Percentiles rank a stretch among this genome's conserved stretches.
Evolutionary conservation across 192 early-diverging fungal genomes (phyloP).

Genomic region (Podila clonocystis): DNA sequence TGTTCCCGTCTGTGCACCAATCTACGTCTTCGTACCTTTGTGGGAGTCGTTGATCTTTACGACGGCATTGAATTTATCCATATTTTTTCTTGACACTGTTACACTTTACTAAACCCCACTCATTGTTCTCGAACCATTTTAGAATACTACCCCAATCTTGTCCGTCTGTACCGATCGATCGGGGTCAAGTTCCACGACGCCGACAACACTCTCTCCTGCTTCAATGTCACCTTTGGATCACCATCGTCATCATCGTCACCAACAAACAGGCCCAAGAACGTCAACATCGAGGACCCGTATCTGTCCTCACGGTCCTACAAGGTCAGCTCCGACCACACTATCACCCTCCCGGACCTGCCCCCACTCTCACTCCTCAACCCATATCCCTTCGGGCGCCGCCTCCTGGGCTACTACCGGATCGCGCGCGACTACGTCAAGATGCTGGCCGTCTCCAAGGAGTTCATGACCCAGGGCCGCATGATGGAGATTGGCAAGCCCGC

Average conservation of each 20-base stretch:
- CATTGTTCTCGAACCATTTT: background rate
- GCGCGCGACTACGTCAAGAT: conserved; percentile 48
- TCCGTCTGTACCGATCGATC: conserved; percentile 45
- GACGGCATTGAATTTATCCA: conserved; percentile 1
- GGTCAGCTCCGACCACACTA: conserved; percentile 44
- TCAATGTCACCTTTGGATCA: conserved; percentile 37
- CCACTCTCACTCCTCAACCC: conserved; percentile 44
- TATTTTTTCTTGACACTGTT: too few species aligned
- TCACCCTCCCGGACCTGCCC: conserved; percentile 45
- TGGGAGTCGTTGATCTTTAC: background rate
- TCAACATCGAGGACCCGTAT: conserved; percentile 35
- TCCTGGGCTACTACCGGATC: conserved; percentile 46
- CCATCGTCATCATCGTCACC: background rate
- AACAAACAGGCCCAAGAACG: background rate
- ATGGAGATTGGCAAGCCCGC: conserved; percentile 48
- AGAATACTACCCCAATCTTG: conserved; percentile 51
- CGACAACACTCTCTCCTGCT: conserved; percentile 50
- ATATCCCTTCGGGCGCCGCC: conserved; percentile 45
- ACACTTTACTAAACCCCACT: too few species aligned
- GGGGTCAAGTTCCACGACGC: conserved; percentile 47
- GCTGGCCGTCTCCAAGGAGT: conserved; percentile 45
- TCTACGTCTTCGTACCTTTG: background rate
- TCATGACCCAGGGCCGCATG: conserved; percentile 46
- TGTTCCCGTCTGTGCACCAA: conserved; percentile 9
- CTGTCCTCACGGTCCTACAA: conserved; percentile 46